Evolutionary conservation across 495 filamentous ascomycete species (phyloP).

Genomic region (Aspergillus coremiiformis): DNA sequence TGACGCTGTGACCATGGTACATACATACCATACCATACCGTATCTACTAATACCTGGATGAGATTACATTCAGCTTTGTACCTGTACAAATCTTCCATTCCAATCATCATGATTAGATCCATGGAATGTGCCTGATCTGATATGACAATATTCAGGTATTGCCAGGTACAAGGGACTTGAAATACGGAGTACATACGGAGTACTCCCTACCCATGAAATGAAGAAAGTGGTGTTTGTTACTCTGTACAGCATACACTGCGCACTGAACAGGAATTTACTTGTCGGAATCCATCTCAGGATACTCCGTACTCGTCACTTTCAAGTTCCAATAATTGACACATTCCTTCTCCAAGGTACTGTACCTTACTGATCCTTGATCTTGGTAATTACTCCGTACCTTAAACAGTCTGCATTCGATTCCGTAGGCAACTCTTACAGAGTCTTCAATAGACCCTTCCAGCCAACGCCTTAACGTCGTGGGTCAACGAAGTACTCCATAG

Average conservation of each 20-base stretch:
- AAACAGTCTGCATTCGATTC: background rate
- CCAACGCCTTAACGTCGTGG: background rate
- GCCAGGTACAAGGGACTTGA: background rate
- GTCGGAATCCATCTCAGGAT: too few relatives aligned
- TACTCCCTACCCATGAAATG: too few relatives aligned
- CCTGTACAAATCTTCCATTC: background rate
- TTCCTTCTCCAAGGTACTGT: background rate
- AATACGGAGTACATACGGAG: too few relatives aligned
- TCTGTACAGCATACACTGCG: too few relatives aligned
- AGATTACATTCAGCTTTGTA: background rate
- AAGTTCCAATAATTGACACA: too few relatives aligned
- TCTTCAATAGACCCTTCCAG: background rate
- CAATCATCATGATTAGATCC: constrained; percentile 1
- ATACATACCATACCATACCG: too few relatives aligned
- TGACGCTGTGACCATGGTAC: background rate
- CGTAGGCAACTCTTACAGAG: background rate
- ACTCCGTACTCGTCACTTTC: background rate
- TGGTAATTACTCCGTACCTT: too few relatives aligned
- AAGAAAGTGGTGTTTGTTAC: too few relatives aligned
- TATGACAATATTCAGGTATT: background rate
- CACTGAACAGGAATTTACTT: too few relatives aligned
- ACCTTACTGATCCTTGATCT: background rate
- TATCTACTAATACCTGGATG: background rate
- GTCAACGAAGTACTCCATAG: background rate
- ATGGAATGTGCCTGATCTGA: constrained; percentile 1